Evolutionary conservation across 169 alveolate genomes (phyloP).

Genomic region (Plasmodium cynomolgi): DNA sequence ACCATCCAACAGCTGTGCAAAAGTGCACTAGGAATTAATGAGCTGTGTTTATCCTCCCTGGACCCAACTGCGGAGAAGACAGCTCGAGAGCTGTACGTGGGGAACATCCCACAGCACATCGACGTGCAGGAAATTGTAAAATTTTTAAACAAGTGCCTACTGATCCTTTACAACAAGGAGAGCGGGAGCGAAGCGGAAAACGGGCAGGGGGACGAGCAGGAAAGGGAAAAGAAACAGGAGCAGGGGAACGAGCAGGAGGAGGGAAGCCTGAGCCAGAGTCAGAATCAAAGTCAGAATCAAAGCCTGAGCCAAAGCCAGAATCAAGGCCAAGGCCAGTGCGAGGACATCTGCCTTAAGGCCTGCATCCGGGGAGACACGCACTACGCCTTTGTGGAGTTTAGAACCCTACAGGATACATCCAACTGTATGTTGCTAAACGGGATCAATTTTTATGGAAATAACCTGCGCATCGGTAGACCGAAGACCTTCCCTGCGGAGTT

Average conservation of each 20-base stretch:
- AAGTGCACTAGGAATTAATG: slow-evolving; percentile 9
- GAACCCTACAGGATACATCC: slow-evolving; percentile 94
- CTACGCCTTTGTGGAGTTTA: slow-evolving; percentile 95
- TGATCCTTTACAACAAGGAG: slow-evolving; percentile 83
- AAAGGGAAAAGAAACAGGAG: neutral
- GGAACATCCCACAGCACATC: slow-evolving; percentile 85
- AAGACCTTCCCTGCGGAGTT: slow-evolving; percentile 80
- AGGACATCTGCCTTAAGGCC: slow-evolving; percentile 86
- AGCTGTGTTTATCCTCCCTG: slow-evolving; percentile 17
- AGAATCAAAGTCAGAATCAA: neutral
- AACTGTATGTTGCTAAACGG: slow-evolving; percentile 84
- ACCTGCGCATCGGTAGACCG: slow-evolving; percentile 83
- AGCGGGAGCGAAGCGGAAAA: neutral
- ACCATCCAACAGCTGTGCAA: slow-evolving; percentile 31
- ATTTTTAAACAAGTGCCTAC: slow-evolving; percentile 82
- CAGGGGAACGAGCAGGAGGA: neutral
- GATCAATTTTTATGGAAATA: slow-evolving; percentile 73
- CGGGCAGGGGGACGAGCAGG: neutral
- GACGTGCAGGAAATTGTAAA: slow-evolving; percentile 84
- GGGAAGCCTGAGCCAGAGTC: neutral
- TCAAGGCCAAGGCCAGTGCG: neutral
- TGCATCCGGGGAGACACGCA: slow-evolving; percentile 95
- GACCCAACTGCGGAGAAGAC: slow-evolving; percentile 76
- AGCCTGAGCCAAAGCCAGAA: neutral
- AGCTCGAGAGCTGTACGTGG: slow-evolving; percentile 87